Base-by-base conservation (phyloP, 2,329 filamentous ascomycete genomes). In the Coleophoma eucalyptorum region DNA sequence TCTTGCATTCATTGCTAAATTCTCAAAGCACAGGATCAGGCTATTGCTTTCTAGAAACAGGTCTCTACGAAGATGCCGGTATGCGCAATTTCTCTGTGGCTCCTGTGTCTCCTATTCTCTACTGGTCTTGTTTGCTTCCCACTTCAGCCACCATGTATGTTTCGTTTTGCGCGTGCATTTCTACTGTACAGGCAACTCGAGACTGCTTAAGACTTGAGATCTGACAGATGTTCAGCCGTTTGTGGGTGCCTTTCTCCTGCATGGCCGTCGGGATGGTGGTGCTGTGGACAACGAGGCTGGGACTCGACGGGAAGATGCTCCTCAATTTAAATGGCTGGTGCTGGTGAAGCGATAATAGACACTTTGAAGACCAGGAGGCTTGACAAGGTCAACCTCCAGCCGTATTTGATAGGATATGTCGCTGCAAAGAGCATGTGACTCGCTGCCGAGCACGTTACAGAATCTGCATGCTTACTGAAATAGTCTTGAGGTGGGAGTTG, bases 11-110 rank as follows among this genome's bases (percentile, higher is more conserved):
- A 33, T 44, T 16, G 42, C 20, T 12, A n/a, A 6, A 31, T 50
- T 49, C 46, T 50, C 51, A 43, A 50, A 10, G 50, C 48, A 53
- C 20, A 26, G 26, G 42, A 44, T 26, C 42, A 31, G 42, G 42
- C 20, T 44, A 44, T 20, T n/a, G 20, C n/a, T 21, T 4, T 42
- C 40, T 20, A 26, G 26, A 26, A 26, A 26, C 26, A 26, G 26
- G 4, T 26, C 26, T 26, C 26, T 3, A 26, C 26, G 26, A 26
- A 8, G 3, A 26, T 26, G 26, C 26, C 26, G 21, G 42, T n/a
- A 16, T 44, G 42, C 42, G 42, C 31, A 20, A 44, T 33, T 21
- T 15, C 21, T 42, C 18, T 21, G 19, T 42, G 19, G 40, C 21
- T 20, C 40, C 26, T 5, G 26, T 26, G 26, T 8, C 10, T 26